Evolutionary conservation across 345 rosid genomes (phyloP).

Genomic region (Physaria fendleri): DNA sequence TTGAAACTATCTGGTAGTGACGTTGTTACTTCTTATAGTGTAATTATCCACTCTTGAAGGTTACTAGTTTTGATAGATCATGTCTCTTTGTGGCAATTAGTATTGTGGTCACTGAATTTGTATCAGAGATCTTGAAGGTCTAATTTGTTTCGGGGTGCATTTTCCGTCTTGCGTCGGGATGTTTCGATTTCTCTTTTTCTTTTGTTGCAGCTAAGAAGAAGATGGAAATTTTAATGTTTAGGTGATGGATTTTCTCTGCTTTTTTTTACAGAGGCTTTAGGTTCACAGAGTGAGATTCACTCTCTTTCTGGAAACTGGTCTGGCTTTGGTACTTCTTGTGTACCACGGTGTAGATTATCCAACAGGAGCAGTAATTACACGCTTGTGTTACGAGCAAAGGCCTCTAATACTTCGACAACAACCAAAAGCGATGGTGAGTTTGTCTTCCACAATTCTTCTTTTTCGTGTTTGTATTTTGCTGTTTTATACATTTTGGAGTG

Average conservation of each 20-base stretch:
- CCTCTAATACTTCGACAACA: slow-evolving; percentile 42
- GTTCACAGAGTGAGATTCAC: slow-evolving; percentile 23
- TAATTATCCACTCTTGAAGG: neutral
- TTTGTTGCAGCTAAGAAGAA: neutral
- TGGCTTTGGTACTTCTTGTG: slow-evolving; percentile 26
- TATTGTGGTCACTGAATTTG: neutral
- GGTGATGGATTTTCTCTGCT: neutral
- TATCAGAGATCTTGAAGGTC: slow-evolving; percentile 2
- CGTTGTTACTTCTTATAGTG: neutral
- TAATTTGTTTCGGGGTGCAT: slow-evolving; percentile 6
- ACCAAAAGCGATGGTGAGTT: slow-evolving; percentile 57
- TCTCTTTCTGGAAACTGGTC: slow-evolving; percentile 26
- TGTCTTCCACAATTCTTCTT: no score
- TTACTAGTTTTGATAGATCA: neutral
- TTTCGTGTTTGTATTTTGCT: no score
- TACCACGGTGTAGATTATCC: slow-evolving; percentile 26
- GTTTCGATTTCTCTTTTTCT: neutral
- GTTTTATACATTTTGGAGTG: no score
- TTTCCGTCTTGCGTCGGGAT: neutral
- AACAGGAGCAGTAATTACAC: slow-evolving; percentile 27
- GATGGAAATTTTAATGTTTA: neutral
- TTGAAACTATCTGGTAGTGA: neutral
- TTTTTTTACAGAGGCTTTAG: slow-evolving; percentile 35
- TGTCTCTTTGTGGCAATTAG: neutral
- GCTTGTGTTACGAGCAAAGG: slow-evolving; percentile 34